Evolutionary conservation across 768 basidiomycete species (phyloP).

Genomic region (Strobilomyces dryophilus): DNA sequence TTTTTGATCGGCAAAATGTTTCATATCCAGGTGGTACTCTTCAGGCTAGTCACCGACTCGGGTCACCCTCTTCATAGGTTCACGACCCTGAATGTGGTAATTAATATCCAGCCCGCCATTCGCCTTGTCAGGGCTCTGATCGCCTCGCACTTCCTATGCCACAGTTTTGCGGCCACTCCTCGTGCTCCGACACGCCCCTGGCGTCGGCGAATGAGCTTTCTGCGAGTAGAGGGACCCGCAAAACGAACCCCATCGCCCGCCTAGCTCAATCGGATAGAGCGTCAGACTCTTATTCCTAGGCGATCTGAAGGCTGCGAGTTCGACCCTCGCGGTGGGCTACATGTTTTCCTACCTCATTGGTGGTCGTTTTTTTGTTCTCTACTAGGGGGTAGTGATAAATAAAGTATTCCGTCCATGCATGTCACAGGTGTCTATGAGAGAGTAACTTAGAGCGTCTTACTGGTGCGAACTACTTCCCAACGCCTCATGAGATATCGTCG

Average conservation of each 20-base stretch:
- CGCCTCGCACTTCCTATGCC: constrained; percentile 6
- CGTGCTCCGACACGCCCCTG: not conserved
- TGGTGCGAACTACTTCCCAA: constrained; percentile 1
- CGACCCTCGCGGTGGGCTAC: constrained; percentile 62
- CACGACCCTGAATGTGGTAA: constrained; percentile 18
- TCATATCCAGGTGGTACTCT: not conserved
- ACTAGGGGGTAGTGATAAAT: constrained; percentile 20
- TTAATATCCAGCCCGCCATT: not conserved
- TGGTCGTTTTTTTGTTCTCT: too few relatives aligned
- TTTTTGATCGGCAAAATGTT: constrained; percentile 21
- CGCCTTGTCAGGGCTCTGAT: not conserved
- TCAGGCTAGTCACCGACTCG: too few relatives aligned
- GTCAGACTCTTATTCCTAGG: constrained; percentile 55
- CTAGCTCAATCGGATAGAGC: constrained; percentile 69
- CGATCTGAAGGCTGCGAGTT: constrained; percentile 61
- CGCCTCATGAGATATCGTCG: constrained; percentile 12
- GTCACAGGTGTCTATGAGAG: constrained; percentile 4
- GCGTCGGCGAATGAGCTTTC: too few relatives aligned
- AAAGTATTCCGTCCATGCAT: constrained; percentile 15
- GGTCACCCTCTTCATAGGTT: not conserved
- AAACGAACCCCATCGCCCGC: constrained; percentile 35
- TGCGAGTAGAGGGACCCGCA: too few relatives aligned
- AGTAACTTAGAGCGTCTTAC: not conserved
- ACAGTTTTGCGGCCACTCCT: constrained; percentile 25
- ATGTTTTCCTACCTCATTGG: not conserved